phyloP scores from a whole-genome alignment of 352 stramenopile species.

The Globisporangium megalacanthum region DNA sequence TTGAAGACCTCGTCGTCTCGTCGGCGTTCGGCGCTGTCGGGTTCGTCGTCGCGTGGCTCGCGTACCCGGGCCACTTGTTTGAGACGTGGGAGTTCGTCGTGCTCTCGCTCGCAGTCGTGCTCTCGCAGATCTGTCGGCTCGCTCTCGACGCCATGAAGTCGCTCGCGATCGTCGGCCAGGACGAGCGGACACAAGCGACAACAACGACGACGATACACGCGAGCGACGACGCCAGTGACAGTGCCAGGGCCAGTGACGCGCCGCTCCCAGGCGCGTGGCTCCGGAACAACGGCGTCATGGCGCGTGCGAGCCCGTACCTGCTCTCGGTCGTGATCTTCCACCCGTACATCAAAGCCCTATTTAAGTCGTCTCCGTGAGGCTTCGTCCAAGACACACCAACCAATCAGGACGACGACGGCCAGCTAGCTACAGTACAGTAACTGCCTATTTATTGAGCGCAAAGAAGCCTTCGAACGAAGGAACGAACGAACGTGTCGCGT shows the following conservation, averaged over 20 bases:
- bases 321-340: constrained; percentile 57
- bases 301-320: constrained; percentile 51
- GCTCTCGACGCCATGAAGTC: constrained; percentile 35
- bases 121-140: constrained; percentile 32
- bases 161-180: constrained; percentile 22
- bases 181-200: constrained; percentile 3
- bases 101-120: constrained; percentile 21
- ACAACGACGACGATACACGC: not conserved
- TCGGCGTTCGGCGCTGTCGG: constrained; percentile 12
- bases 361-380: constrained; percentile 11
- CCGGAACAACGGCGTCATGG: constrained; percentile 50
- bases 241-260: constrained; percentile 4
- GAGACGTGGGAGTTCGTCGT: constrained; percentile 30
- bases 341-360: constrained; percentile 48
- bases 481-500: no score
- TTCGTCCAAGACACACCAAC: not conserved
- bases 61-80: constrained; percentile 11
- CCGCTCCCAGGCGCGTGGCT: constrained; percentile 3
- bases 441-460: not conserved
- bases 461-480: no score
- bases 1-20: constrained; percentile 20
- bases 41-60: constrained; percentile 20
- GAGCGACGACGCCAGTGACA: constrained; percentile 7
- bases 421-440: no score
- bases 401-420: no score